Evolutionary conservation across 140 eudicot species (phyloP).

Genomic region (Bidens hawaiensis): DNA sequence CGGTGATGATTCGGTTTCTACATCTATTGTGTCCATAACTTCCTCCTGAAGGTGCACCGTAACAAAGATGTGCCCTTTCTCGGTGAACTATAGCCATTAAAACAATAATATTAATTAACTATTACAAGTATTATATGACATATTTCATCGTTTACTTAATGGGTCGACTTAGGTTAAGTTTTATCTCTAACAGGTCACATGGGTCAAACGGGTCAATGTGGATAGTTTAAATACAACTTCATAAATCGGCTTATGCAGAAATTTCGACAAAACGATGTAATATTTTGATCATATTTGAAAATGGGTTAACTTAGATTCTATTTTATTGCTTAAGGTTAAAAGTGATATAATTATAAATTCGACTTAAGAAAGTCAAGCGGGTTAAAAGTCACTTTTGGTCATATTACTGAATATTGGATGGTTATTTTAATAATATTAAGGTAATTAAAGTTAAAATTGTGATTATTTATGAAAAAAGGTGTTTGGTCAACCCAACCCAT

Average conservation of each 20-base stretch:
- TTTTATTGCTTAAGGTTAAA: too few species aligned
- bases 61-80: conserved; percentile 86
- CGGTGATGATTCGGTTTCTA: conserved; percentile 53
- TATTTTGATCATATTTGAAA: neutral
- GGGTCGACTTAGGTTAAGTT: neutral
- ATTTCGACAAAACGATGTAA: neutral
- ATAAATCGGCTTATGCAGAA: neutral
- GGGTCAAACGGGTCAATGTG: neutral
- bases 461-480: neutral
- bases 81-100: conserved; percentile 64
- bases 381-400: neutral
- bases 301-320: too few species aligned
- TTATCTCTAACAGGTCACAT: neutral
- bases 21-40: conserved; percentile 53
- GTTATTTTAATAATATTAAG: neutral
- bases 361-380: neutral
- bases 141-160: neutral
- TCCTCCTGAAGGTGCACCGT: conserved; percentile 90
- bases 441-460: neutral
- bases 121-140: neutral
- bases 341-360: too few species aligned
- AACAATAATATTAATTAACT: neutral
- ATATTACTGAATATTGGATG: neutral
- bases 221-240: neutral
- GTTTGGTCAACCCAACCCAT: neutral